Evolutionary conservation across 306 rosid genomes (phyloP).

Genomic region (Trifolium dubium): DNA sequence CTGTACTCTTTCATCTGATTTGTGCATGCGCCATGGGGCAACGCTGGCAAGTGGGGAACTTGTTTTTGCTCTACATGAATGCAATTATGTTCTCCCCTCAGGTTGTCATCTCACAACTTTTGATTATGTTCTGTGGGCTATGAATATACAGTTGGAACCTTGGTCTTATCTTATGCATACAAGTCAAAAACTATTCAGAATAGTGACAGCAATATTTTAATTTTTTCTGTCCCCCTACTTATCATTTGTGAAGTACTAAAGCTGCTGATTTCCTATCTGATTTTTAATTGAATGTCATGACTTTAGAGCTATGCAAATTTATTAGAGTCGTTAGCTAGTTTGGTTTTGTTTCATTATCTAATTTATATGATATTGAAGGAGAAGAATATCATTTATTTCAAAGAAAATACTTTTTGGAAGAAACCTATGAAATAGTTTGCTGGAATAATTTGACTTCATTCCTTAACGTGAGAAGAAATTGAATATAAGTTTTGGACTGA

Average conservation of each 20-base stretch:
- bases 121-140: conserved; percentile 23
- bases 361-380: not conserved
- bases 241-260: conserved; percentile 3
- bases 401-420: conserved; percentile 28
- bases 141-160: conserved; percentile 2
- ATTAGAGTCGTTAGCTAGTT: not conserved
- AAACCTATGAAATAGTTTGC: not conserved
- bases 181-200: conserved; percentile 22
- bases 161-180: not conserved
- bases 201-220: conserved; percentile 9
- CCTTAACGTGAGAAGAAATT: conserved; percentile 30
- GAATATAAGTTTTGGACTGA: conserved; percentile 32
- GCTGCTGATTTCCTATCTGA: conserved; percentile 32
- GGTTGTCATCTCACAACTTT: conserved; percentile 57
- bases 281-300: conserved; percentile 16
- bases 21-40: conserved; percentile 97
- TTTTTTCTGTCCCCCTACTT: not conserved
- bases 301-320: conserved; percentile 20
- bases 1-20: conserved; percentile 87
- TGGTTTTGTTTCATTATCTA: conserved; percentile 17
- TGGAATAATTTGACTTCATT: conserved; percentile 31
- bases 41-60: conserved; percentile 85
- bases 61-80: conserved; percentile 71
- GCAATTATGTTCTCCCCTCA: conserved; percentile 64
- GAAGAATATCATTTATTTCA: conserved; percentile 23